A percentile compares a stretch with the other conserved stretches of the same genome.
Evolutionary conservation across 116 monocot genomes (phyloP).

Genomic region (Trichopus zeylanicus): DNA sequence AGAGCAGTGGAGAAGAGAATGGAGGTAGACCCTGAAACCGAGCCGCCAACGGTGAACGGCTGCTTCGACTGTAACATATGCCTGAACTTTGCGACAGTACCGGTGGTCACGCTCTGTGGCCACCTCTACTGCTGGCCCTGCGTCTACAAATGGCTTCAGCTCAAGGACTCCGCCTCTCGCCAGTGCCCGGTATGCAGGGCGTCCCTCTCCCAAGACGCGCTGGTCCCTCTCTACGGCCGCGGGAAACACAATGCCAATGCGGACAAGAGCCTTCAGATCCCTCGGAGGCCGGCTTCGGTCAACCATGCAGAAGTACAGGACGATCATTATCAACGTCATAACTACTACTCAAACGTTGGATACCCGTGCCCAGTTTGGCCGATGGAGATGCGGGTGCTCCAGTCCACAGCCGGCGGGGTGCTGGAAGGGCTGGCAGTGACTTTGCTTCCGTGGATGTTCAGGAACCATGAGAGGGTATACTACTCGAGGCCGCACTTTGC

Average conservation of each 20-base stretch:
- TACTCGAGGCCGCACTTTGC: constrained; percentile 23
- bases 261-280: constrained; percentile 19
- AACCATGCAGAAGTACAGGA: neutral
- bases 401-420: constrained; percentile 24
- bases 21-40: neutral
- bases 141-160: constrained; percentile 58
- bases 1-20: neutral
- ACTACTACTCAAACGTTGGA: neutral
- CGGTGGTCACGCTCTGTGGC: constrained; percentile 61
- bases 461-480: constrained; percentile 30
- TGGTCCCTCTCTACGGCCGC: constrained; percentile 66
- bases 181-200: constrained; percentile 68
- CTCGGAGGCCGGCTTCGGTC: constrained; percentile 23
- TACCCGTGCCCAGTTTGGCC: neutral
- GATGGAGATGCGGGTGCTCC: constrained; percentile 9
- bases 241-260: neutral
- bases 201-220: constrained; percentile 24
- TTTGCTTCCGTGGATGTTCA: constrained; percentile 33
- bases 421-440: constrained; percentile 27
- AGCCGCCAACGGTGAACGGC: neutral
- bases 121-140: constrained; percentile 82
- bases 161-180: neutral
- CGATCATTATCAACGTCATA: neutral
- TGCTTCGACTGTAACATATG: constrained; percentile 70
- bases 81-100: constrained; percentile 37